phyloP scores from a whole-genome alignment of 495 filamentous ascomycete species.

The Xylaria telfairii region DNA sequence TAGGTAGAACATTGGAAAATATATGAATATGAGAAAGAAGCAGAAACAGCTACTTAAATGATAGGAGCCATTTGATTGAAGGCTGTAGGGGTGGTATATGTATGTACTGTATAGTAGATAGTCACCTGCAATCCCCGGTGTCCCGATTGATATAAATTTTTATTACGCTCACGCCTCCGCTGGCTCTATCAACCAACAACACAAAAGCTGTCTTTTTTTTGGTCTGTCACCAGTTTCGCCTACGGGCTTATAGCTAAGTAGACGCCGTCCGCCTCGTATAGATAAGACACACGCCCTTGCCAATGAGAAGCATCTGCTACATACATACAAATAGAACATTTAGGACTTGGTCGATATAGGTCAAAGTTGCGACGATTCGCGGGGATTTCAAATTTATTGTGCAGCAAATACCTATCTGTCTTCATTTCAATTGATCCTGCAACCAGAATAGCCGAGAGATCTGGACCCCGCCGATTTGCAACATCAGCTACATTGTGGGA shows the following conservation, averaged over 20 bases:
- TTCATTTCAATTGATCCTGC: constrained; percentile 19
- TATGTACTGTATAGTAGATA: neutral
- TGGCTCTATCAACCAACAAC: neutral
- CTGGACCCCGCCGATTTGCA: constrained; percentile 14
- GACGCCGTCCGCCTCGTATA: neutral
- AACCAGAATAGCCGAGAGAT: constrained; percentile 20
- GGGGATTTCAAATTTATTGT: constrained; percentile 6
- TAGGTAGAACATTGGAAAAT: neutral
- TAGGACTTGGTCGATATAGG: neutral
- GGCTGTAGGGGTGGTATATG: neutral
- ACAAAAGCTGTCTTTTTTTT: neutral
- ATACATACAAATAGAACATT: neutral
- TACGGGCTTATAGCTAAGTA: neutral
- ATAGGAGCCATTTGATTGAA: neutral
- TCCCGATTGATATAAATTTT: constrained; percentile 11
- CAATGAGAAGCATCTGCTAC: neutral
- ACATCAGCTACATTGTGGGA: constrained; percentile 17
- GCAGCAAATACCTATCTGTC: neutral
- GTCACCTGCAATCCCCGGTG: neutral
- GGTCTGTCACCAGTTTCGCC: constrained; percentile 4
- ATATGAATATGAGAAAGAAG: neutral
- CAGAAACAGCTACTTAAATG: neutral
- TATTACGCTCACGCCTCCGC: constrained; percentile 13
- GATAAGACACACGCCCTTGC: neutral
- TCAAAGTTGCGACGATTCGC: neutral